Base-by-base conservation (phyloP, 176 grass and related monocot genomes). In the Phragmites australis region DNA sequence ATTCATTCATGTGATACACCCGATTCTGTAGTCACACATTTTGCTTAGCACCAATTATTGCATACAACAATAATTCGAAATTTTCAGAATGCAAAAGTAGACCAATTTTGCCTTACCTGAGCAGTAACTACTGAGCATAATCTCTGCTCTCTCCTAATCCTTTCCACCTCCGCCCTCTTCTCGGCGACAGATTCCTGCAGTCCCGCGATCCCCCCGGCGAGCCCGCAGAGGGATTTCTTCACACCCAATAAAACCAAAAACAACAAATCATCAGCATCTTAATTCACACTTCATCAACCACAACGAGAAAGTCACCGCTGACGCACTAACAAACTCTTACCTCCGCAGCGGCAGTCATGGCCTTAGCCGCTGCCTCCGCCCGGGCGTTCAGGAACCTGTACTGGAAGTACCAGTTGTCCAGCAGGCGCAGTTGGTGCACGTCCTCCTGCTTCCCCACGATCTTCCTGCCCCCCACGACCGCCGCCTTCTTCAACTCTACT, bases 371-470 rank as follows among this genome's bases (percentile, higher is more conserved):
- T 1, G 21, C 81, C 50, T 76, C 68, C 34, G 90, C 74, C 32
- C 86, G 72, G 22, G 88, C 84, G 75, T 98, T 98, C 43, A 90
- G 17, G 64, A 94, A 89, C 54, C 86, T 89, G 79, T 88, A 90
- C 65, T 91, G 96, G 47, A 93, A 18, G 70, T 87, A 68, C 23
- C 72, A 27, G 74, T 91, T 98, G n/a, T 93, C 82, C 54, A 95
- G 77, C 75, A 98, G 30, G 62, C 91, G 82, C 43, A 98, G 70
- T 82, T 73, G 65, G 71, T 98, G 86, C 75, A 88, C 83, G n/a
- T 95, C 90, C 79, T 91, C 92, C 48, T 94, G 88, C 45, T 76
- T 74, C 19, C 68, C 81, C 50, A 59, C 81, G 14, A 81, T 70
- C 59, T 91, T 98, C 43, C 82, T 93, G 9, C 79, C 74, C 71